Evolutionary conservation across 768 basidiomycete species (phyloP).

Genomic region (Steccherinum ochraceum): DNA sequence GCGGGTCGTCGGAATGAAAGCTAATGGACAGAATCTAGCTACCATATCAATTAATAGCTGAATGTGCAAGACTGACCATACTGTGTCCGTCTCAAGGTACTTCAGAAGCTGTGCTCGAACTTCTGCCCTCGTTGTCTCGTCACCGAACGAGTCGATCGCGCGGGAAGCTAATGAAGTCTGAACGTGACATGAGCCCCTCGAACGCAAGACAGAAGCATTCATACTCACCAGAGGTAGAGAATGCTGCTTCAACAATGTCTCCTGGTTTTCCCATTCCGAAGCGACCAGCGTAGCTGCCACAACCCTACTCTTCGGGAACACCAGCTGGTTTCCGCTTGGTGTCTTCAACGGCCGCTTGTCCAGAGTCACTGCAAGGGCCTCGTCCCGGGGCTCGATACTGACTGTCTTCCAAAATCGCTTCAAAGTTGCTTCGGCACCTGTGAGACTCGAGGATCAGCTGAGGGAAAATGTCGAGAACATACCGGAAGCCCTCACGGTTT

Average conservation of each 20-base stretch:
- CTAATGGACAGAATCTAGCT: slow-evolving; percentile 31
- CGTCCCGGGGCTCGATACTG: slow-evolving; percentile 54
- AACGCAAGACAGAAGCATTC: too few species aligned
- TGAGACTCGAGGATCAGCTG: slow-evolving; percentile 7
- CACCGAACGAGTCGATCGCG: slow-evolving; percentile 74
- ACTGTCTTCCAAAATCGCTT: slow-evolving; percentile 95
- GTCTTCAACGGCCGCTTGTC: slow-evolving; percentile 87
- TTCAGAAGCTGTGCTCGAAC: slow-evolving; percentile 66
- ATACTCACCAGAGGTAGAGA: slow-evolving; percentile 78
- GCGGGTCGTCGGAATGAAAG: slow-evolving; percentile 78
- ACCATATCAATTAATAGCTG: background rate
- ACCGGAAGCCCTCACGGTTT: slow-evolving; percentile 8
- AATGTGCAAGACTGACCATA: slow-evolving; percentile 50
- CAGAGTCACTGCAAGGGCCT: slow-evolving; percentile 58
- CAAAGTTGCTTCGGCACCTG: slow-evolving; percentile 85
- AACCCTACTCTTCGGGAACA: slow-evolving; percentile 62
- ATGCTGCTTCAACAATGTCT: slow-evolving; percentile 78
- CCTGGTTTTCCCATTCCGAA: slow-evolving; percentile 95
- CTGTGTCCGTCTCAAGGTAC: slow-evolving; percentile 92
- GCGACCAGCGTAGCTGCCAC: slow-evolving; percentile 83
- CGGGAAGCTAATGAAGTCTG: slow-evolving; percentile 90
- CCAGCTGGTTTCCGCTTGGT: slow-evolving; percentile 70
- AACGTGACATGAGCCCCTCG: slow-evolving; percentile 2
- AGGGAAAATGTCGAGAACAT: background rate
- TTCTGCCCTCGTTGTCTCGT: slow-evolving; percentile 48